phyloP scores from a whole-genome alignment of 2,329 filamentous ascomycete species.

The Monosporascus sp. region DNA sequence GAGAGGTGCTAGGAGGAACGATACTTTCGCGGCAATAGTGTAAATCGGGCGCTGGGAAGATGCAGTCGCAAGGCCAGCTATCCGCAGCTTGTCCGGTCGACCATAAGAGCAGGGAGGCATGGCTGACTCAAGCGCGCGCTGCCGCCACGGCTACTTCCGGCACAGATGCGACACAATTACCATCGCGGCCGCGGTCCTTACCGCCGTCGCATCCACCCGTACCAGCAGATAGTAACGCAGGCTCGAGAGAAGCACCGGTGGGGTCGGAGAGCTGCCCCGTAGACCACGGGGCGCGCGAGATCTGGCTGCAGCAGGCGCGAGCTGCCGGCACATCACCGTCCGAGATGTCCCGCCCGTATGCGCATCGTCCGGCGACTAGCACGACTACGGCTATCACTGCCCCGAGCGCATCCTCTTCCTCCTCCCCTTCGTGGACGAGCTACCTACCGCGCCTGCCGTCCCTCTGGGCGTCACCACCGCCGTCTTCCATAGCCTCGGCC shows the following conservation, averaged over 20 bases:
- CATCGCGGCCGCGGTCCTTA: slow-evolving; percentile 20
- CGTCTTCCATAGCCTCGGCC: slow-evolving; percentile 7
- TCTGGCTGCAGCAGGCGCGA: slow-evolving; percentile 49
- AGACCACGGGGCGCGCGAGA: slow-evolving; percentile 61
- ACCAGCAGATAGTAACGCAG: too few relatives aligned
- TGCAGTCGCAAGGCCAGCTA: slow-evolving; percentile 15
- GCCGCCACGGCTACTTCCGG: slow-evolving; percentile 31
- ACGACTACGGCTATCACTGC: slow-evolving; percentile 19
- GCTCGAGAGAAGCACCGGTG: slow-evolving; percentile 1
- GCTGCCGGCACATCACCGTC: slow-evolving; percentile 2
- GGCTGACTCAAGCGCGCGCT: slow-evolving; percentile 66
- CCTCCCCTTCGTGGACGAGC: slow-evolving; percentile 37
- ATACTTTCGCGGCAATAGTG: too few relatives aligned
- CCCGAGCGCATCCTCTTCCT: slow-evolving; percentile 29
- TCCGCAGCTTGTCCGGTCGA: slow-evolving; percentile 73
- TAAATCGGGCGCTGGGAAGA: slow-evolving; percentile 10
- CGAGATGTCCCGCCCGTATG: too few relatives aligned
- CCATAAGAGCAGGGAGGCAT: slow-evolving; percentile 80
- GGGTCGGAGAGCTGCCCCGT: slow-evolving; percentile 53
- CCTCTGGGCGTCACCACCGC: slow-evolving; percentile 26
- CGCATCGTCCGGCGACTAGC: slow-evolving; percentile 1
- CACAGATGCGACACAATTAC: slow-evolving; percentile 19
- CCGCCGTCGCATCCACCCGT: not conserved
- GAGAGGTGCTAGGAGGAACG: too few relatives aligned
- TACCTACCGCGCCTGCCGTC: slow-evolving; percentile 39